Base-by-base conservation (phyloP, 1,284 basidiomycete species). In the Vanrija sp. region DNA sequence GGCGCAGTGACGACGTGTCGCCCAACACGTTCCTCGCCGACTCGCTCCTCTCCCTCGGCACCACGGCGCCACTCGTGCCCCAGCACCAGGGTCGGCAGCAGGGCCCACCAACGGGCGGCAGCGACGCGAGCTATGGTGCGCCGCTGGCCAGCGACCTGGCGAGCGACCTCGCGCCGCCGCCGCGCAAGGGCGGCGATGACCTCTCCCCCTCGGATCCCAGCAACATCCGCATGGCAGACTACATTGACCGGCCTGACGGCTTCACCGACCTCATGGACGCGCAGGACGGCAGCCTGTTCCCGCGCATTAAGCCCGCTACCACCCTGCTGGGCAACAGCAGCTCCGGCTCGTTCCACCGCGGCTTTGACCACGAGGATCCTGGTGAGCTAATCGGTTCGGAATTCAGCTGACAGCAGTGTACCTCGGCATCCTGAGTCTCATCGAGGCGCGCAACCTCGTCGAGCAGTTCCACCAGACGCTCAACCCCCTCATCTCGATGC, bases 401-500 rank as follows among this genome's bases (percentile, higher is more conserved):
- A 16, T 22, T 4, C 19, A 38, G 36, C 23, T 37, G 14, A 23
- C 41, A 23, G 20, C 37, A 39, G 37, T 39, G 18, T 41, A 41
- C 38, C 38, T 20, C 18, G 25, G 47, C 47, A 25, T 38, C 38
- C 24, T 48, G 25, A 37, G 47, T n/a, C 8, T 38, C 38, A 24
- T 25, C 18, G 47, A 48, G 47, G 37, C 47, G 38, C 16, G 38
- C 25, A 37, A 38, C 38, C 47, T 48, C 37, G 31, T 44, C 31
- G 31, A 31, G 9, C 31, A 31, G 27, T 55, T 56, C 43, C 45
- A 50, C 25, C 31, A 44, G 31, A 45, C 49, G 6, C 43, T 59
- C 6, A 54, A 61, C 23, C 49, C 50, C 3, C 35, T 54, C 4
- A 57, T 61, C 15, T 56, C 49, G 4, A 16, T 61, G 16, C 49